These are phyloP conservation scores for Pseudogymnoascus sp. DNA, from an alignment of 2,329 filamentous ascomycete genomes.

Conservation along the genomic window DNA sequence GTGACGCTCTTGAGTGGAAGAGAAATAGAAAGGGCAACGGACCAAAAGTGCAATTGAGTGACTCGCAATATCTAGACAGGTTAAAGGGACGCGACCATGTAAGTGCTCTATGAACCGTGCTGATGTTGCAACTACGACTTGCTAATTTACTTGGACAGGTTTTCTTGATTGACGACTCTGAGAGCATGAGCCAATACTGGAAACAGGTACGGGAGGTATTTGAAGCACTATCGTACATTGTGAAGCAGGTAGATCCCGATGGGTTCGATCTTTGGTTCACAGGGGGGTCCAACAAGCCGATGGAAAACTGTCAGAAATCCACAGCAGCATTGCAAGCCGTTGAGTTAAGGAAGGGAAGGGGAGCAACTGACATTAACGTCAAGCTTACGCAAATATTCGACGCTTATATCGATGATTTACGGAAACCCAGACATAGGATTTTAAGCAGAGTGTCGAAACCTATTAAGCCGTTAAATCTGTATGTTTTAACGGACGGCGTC, in stretches of 20 bases:
- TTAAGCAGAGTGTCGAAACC: slow-evolving; percentile 12
- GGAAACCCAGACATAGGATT: slow-evolving; percentile 11
- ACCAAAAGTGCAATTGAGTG: too few relatives aligned
- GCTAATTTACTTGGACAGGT: slow-evolving; percentile 13
- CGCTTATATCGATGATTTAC: slow-evolving; percentile 15
- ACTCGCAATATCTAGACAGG: slow-evolving; percentile 11
- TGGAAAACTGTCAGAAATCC: slow-evolving; percentile 20
- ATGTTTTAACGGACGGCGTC: slow-evolving; percentile 19
- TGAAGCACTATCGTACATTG: slow-evolving; percentile 23
- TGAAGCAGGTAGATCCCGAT: slow-evolving; percentile 22
- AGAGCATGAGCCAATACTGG: slow-evolving; percentile 23
- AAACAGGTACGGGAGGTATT: slow-evolving; percentile 21
- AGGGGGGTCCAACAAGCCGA: slow-evolving; percentile 19
- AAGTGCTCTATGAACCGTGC: slow-evolving; percentile 7
- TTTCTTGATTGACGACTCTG: slow-evolving; percentile 28
- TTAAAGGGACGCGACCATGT: slow-evolving; percentile 26
- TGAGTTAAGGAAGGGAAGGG: slow-evolving; percentile 12
- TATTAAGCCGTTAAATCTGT: slow-evolving; percentile 22
- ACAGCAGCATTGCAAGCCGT: slow-evolving; percentile 9
- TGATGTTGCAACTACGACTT: background rate
- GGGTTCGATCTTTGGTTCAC: slow-evolving; percentile 26
- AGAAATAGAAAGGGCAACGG: slow-evolving; percentile 6
- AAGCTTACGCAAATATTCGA: slow-evolving; percentile 18
- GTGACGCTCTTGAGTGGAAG: slow-evolving; percentile 13
- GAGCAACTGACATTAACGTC: slow-evolving; percentile 18